These are phyloP conservation scores for Gynochthodes officinalis DNA, from an alignment of 257 asterid genomes.

Conservation along the genomic window DNA sequence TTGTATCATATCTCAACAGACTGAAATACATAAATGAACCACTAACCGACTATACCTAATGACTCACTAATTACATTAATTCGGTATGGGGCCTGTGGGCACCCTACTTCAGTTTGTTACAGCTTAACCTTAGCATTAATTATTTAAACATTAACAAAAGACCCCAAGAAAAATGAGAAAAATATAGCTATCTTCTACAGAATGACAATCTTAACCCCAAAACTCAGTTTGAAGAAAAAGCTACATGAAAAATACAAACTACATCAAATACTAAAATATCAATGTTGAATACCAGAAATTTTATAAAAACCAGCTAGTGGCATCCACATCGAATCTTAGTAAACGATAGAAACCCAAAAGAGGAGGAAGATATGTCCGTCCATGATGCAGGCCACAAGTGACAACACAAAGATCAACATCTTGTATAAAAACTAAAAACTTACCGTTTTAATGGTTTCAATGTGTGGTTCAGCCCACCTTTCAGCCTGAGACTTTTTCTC, in stretches of 20 bases:
- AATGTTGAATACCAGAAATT: not conserved
- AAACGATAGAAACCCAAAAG: not conserved
- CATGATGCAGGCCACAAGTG: not conserved
- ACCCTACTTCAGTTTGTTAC: not conserved
- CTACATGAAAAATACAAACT: not conserved
- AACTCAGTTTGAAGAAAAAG: not conserved
- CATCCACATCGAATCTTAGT: not conserved
- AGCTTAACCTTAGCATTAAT: not conserved
- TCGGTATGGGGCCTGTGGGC: not conserved
- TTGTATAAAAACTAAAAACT: conserved; percentile 26
- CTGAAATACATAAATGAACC: not conserved
- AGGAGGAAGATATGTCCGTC: not conserved
- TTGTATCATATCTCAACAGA: not conserved
- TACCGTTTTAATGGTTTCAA: conserved; percentile 72
- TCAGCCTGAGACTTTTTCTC: conserved; percentile 78
- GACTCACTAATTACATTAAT: not conserved
- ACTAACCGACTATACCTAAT: not conserved
- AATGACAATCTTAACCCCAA: not conserved
- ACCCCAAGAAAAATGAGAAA: not conserved
- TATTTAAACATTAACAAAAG: not conserved
- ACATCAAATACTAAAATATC: not conserved
- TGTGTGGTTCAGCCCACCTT: conserved; percentile 86
- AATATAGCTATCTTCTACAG: not conserved
- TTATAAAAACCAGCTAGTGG: not conserved
- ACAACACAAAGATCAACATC: not conserved